Percentiles rank a stretch among this genome's conserved stretches.
Conservation (phyloP, 768 basidiomycete genomes). For the Podaxis rugospora region DNA sequence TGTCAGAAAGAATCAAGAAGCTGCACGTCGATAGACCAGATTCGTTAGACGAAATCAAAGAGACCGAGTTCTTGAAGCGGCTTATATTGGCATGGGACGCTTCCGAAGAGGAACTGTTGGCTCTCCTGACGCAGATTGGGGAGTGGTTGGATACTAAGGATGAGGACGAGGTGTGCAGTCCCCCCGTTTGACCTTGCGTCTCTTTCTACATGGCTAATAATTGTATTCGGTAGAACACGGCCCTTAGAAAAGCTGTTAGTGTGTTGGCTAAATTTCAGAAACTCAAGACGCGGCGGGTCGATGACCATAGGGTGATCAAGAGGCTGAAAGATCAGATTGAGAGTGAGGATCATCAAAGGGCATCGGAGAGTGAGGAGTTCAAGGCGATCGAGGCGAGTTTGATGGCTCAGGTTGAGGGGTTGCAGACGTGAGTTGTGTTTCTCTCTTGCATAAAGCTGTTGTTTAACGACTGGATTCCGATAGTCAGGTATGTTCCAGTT, state of each 20-base stretch:
- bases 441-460: not conserved
- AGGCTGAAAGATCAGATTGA: slow-evolving; percentile 27
- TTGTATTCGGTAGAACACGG: slow-evolving; percentile 13
- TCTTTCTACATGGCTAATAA: not conserved
- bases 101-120: slow-evolving; percentile 28
- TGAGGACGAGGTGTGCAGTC: slow-evolving; percentile 33
- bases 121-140: slow-evolving; percentile 43
- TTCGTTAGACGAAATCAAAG: slow-evolving; percentile 30
- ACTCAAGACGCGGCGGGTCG: slow-evolving; percentile 28
- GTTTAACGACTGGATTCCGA: not conserved
- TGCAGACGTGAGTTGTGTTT: slow-evolving; percentile 24
- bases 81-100: slow-evolving; percentile 36
- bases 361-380: slow-evolving; percentile 29
- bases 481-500: slow-evolving; percentile 8
- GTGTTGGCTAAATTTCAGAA: slow-evolving; percentile 35
- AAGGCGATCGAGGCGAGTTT: slow-evolving; percentile 32
- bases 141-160: slow-evolving; percentile 43
- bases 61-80: slow-evolving; percentile 32
- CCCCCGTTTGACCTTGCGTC: not conserved
- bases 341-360: slow-evolving; percentile 21
- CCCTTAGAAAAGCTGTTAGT: slow-evolving; percentile 29
- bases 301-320: slow-evolving; percentile 27
- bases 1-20: slow-evolving; percentile 54
- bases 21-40: slow-evolving; percentile 57
- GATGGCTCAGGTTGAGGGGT: slow-evolving; percentile 24